phyloP scores from a whole-genome alignment of 306 rosid genomes.

The Chamaecrista fasciculata region DNA sequence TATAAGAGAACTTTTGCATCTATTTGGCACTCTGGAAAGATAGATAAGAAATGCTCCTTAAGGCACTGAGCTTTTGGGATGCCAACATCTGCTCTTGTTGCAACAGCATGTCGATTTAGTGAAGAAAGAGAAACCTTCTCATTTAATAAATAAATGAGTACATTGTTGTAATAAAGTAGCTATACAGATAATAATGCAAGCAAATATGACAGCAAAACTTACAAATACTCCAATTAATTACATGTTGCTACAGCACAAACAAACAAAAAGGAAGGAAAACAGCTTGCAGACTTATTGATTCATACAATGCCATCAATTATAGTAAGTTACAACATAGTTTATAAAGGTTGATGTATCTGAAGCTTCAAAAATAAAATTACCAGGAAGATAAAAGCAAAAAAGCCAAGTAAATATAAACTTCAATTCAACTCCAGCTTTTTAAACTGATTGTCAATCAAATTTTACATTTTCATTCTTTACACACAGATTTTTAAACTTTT shows the following conservation, averaged over 20 bases:
- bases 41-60: conserved; percentile 79
- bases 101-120: conserved; percentile 97
- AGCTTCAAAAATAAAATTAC: neutral
- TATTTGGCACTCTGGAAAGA: conserved; percentile 87
- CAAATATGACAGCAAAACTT: conserved; percentile 28
- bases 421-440: conserved; percentile 22
- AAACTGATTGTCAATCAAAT: neutral
- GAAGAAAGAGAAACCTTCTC: conserved; percentile 96
- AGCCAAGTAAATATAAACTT: no score
- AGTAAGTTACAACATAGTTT: conserved; percentile 4
- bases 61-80: conserved; percentile 91
- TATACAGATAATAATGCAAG: conserved; percentile 11
- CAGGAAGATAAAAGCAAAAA: neutral
- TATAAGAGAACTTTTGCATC: conserved; percentile 83
- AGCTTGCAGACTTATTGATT: neutral
- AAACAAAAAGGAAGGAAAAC: neutral
- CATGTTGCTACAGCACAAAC: neutral
- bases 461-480: conserved; percentile 6
- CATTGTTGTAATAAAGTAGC: conserved; percentile 9
- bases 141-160: conserved; percentile 51
- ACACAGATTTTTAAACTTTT: neutral
- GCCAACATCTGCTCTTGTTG: conserved; percentile 98
- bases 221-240: conserved; percentile 3
- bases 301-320: neutral
- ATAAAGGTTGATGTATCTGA: neutral